Percentiles rank a stretch among this genome's conserved stretches.
Evolutionary conservation across 2,329 filamentous ascomycete genomes (phyloP).

Genomic region (Exophiala mesophila): DNA sequence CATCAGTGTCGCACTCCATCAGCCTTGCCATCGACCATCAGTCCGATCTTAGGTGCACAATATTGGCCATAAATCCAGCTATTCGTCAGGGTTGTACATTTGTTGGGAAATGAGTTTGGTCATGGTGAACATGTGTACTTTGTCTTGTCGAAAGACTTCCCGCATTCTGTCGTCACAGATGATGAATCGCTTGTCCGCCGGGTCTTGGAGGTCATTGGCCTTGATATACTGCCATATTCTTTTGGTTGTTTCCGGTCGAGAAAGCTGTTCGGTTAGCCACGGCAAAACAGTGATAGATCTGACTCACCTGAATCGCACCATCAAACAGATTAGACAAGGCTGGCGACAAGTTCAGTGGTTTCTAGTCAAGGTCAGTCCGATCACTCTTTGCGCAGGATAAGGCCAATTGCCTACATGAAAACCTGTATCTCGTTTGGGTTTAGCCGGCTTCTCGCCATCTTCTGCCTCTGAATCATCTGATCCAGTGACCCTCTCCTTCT

Average conservation of each 20-base stretch:
- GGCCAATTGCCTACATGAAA: conserved; percentile 63
- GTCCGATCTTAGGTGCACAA: no score
- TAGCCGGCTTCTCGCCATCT: conserved; percentile 57
- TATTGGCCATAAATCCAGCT: no score
- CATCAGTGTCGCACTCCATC: no score
- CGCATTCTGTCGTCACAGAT: conserved; percentile 87
- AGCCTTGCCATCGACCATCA: no score
- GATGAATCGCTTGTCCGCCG: conserved; percentile 86
- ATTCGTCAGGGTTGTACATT: conserved; percentile 78
- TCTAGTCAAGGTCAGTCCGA: conserved; percentile 30
- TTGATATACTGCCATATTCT: conserved; percentile 96
- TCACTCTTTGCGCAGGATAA: neutral
- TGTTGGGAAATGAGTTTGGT: conserved; percentile 92
- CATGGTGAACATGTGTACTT: conserved; percentile 99
- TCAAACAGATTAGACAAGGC: conserved; percentile 42
- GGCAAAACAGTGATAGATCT: conserved; percentile 18
- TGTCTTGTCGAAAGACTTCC: conserved; percentile 84
- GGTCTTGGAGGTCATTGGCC: conserved; percentile 80
- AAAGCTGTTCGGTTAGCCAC: conserved; percentile 55
- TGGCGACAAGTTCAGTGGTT: conserved; percentile 43
- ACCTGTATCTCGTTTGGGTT: conserved; percentile 72
- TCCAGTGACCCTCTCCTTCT: conserved; percentile 45
- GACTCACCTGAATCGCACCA: conserved; percentile 41
- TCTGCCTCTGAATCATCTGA: conserved; percentile 72
- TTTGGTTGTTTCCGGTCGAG: conserved; percentile 92